Evolutionary conservation across 2,329 filamentous ascomycete genomes (phyloP).

Genomic region (Sclerotinia glacialis): DNA sequence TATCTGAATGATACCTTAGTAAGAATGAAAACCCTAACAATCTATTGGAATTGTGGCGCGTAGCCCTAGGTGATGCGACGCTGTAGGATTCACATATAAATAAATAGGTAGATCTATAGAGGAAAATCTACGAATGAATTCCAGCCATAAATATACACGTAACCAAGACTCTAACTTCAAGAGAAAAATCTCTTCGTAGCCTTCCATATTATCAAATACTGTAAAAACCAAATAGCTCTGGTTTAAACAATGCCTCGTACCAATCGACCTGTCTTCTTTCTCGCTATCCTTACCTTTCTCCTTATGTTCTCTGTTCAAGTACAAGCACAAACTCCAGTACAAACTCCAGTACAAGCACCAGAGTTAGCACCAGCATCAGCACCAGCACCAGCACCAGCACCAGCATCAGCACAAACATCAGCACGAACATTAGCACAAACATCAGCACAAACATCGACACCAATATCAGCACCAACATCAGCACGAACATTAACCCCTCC

Average conservation of each 20-base stretch:
- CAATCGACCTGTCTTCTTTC: background rate
- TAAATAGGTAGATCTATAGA: background rate
- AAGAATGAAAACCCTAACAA: background rate
- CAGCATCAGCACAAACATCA: background rate
- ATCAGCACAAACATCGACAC: background rate
- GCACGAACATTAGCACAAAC: background rate
- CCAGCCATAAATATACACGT: background rate
- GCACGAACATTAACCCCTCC: background rate
- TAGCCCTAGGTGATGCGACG: background rate
- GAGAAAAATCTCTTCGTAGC: background rate
- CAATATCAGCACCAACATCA: background rate
- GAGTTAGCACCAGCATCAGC: background rate
- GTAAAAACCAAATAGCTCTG: background rate
- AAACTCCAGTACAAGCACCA: no score
- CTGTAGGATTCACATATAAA: background rate
- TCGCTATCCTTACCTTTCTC: conserved; percentile 6
- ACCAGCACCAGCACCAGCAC: background rate
- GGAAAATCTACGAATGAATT: background rate
- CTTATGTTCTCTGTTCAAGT: conserved; percentile 3
- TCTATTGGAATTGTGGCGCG: background rate
- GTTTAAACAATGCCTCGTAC: background rate
- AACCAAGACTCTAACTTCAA: background rate
- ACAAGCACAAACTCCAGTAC: conserved; percentile 5
- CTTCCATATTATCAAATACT: background rate
- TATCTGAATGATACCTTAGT: background rate